Evolutionary conservation across 257 asterid genomes (phyloP).

Genomic region (Solanum bukasovii): DNA sequence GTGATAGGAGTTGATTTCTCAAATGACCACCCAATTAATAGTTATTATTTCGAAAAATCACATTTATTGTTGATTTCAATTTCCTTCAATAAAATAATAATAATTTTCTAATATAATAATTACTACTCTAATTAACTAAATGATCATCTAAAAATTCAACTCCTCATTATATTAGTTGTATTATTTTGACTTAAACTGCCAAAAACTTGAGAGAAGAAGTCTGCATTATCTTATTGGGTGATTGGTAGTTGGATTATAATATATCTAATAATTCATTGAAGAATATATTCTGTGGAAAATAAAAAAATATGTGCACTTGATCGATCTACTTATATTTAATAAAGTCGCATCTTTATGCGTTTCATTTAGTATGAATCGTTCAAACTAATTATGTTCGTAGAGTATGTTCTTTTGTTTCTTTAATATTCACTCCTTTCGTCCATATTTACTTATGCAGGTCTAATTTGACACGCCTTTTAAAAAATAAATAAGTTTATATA

Average conservation of each 20-base stretch:
- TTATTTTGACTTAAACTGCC: background rate
- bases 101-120: background rate
- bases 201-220: background rate
- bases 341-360: background rate
- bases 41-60: background rate
- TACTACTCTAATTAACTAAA: background rate
- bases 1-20: background rate
- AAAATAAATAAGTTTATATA: background rate
- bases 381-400: background rate
- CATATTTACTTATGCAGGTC: background rate
- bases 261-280: background rate
- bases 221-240: background rate
- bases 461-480: background rate
- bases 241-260: background rate
- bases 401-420: background rate
- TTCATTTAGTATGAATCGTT: background rate
- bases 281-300: background rate
- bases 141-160: background rate
- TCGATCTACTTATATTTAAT: background rate
- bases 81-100: background rate
- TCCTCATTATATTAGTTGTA: background rate
- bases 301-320: background rate
- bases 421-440: background rate
- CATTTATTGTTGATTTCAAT: background rate
- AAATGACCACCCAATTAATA: background rate